Conservation (phyloP, 2,329 filamentous ascomycete species). For the Sclerotiophoma versabilis region DNA sequence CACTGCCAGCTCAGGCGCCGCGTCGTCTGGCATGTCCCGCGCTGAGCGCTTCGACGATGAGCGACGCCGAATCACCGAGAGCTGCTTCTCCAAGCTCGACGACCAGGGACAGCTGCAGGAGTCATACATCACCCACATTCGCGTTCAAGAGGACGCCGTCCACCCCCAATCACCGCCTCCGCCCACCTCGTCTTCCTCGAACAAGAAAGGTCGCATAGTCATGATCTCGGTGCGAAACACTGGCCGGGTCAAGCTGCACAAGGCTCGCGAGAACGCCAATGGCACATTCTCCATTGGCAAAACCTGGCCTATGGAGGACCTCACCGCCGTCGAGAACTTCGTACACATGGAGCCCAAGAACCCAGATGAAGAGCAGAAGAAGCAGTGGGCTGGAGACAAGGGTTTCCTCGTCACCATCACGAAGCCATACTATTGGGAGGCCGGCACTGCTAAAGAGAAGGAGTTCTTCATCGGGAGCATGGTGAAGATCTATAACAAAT, state of each 20-base stretch:
- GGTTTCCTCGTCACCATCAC: conserved; percentile 89
- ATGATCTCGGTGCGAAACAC: conserved; percentile 93
- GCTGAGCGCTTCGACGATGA: conserved; percentile 96
- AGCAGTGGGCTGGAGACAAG: conserved; percentile 79
- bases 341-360: conserved; percentile 65
- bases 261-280: conserved; percentile 93
- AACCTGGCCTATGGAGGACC: conserved; percentile 95
- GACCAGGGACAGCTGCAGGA: conserved; percentile 83
- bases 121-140: conserved; percentile 97
- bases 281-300: conserved; percentile 97
- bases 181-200: conserved; percentile 72
- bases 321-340: conserved; percentile 83
- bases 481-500: conserved; percentile 96
- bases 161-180: conserved; percentile 86
- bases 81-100: conserved; percentile 91
- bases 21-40: conserved; percentile 49
- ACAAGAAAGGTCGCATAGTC: conserved; percentile 89
- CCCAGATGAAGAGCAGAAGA: conserved; percentile 66
- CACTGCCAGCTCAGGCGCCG: conserved; percentile 33
- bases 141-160: conserved; percentile 83
- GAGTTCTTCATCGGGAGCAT: conserved; percentile 97
- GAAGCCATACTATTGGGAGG: conserved; percentile 98
- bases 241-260: conserved; percentile 92
- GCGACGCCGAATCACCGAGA: conserved; percentile 91
- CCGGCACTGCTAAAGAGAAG: conserved; percentile 92